Percentiles rank a stretch among this genome's conserved stretches.
These are phyloP conservation scores for Przewalskia tangutica DNA, from an alignment of 257 asterid genomes.

Conservation along the genomic window DNA sequence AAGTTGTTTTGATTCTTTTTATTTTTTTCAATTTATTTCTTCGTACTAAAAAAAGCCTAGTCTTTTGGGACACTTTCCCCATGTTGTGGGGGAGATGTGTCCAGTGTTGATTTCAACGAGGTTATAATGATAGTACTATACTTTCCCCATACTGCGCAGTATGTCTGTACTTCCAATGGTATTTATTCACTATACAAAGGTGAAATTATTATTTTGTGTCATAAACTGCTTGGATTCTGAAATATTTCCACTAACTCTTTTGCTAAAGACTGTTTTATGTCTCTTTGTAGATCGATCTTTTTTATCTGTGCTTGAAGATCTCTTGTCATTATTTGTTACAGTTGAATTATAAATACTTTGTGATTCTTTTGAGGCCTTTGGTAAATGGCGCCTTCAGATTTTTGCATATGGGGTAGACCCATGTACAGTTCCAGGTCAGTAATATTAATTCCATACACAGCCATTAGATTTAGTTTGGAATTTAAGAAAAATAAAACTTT, in stretches of 20 bases:
- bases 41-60: too few relatives aligned
- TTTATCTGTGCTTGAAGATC: not conserved
- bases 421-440: not conserved
- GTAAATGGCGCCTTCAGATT: not conserved
- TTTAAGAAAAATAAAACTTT: too few relatives aligned
- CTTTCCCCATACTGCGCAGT: not conserved
- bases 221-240: not conserved
- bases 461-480: too few relatives aligned
- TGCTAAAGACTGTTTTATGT: not conserved
- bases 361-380: not conserved
- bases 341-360: not conserved
- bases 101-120: not conserved
- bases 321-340: not conserved
- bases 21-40: not conserved
- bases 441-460: not conserved
- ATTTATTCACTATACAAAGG: not conserved
- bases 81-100: not conserved
- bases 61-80: not conserved
- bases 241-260: not conserved
- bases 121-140: not conserved
- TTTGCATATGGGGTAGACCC: not conserved
- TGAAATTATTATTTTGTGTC: not conserved
- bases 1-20: not conserved
- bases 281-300: not conserved
- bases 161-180: not conserved